Evolutionary conservation across 805 yeast genomes (phyloP).

Genomic region (Candida takata): DNA sequence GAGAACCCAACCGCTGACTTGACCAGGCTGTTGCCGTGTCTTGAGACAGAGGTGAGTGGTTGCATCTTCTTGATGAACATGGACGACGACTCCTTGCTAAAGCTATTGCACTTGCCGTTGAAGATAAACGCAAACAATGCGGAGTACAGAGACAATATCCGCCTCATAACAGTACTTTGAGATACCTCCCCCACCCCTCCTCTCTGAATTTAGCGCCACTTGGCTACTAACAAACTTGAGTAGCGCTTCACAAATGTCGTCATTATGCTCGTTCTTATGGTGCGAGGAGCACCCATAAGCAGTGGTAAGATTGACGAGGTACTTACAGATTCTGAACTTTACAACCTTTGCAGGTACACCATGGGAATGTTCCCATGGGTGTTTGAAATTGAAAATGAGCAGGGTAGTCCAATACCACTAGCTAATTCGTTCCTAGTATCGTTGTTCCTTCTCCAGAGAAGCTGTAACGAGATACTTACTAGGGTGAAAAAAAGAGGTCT

Average conservation of each 20-base stretch:
- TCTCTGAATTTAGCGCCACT: too few relatives aligned
- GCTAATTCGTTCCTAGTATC: slow-evolving; percentile 2
- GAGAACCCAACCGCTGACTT: slow-evolving; percentile 1
- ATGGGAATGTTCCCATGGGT: slow-evolving; percentile 3
- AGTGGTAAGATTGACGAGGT: slow-evolving; percentile 2
- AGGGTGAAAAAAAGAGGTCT: not conserved
- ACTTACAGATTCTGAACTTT: slow-evolving; percentile 1
- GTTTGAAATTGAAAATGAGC: not conserved
- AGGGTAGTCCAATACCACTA: not conserved
- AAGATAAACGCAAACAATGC: slow-evolving; percentile 1
- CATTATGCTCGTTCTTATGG: not conserved
- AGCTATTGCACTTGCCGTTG: slow-evolving; percentile 1
- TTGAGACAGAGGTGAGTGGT: slow-evolving; percentile 2
- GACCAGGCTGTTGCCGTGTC: not conserved
- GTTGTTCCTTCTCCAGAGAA: not conserved
- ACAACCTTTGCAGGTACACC: not conserved
- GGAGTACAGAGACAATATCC: slow-evolving; percentile 3
- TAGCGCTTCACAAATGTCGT: slow-evolving; percentile 2
- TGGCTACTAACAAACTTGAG: too few relatives aligned
- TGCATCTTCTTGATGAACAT: not conserved
- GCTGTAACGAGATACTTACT: slow-evolving; percentile 1
- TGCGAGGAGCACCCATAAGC: not conserved
- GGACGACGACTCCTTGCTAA: slow-evolving; percentile 3
- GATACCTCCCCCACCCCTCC: not conserved
- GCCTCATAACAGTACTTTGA: slow-evolving; percentile 1